These are phyloP conservation scores for Chlamydomonas sp. DNA, from an alignment of 139 green algal species.

Conservation along the genomic window DNA sequence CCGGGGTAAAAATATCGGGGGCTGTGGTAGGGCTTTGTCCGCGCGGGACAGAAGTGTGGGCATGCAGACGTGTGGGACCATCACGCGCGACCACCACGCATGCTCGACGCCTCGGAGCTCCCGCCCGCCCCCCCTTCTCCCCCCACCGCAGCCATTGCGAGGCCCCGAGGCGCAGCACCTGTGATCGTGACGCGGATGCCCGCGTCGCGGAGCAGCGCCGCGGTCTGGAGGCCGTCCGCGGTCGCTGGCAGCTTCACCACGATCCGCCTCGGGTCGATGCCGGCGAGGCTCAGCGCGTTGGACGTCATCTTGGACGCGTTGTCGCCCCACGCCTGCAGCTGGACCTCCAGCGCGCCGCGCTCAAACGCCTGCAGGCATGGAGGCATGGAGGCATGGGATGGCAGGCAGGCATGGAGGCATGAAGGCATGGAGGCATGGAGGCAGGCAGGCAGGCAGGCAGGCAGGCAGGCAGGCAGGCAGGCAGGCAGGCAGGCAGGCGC, in stretches of 20 bases:
- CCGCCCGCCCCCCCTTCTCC: too few relatives aligned
- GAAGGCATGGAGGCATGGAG: neutral
- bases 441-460: too few relatives aligned
- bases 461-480: too few relatives aligned
- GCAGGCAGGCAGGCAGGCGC: too few relatives aligned
- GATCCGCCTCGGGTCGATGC: slow-evolving; percentile 29
- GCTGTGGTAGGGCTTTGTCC: too few relatives aligned
- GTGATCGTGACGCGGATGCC: slow-evolving; percentile 62
- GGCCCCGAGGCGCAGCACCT: too few relatives aligned
- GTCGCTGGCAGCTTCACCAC: slow-evolving; percentile 72
- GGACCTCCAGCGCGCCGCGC: slow-evolving; percentile 49
- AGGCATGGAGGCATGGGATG: neutral
- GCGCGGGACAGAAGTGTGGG: too few relatives aligned
- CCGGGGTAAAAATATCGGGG: too few relatives aligned
- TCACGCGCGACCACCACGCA: too few relatives aligned
- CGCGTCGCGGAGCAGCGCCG: slow-evolving; percentile 39
- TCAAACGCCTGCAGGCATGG: slow-evolving; percentile 17
- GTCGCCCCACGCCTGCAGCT: slow-evolving; percentile 70
- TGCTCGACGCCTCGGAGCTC: too few relatives aligned
- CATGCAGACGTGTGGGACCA: too few relatives aligned
- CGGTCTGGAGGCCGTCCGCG: slow-evolving; percentile 51
- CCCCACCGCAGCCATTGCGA: too few relatives aligned
- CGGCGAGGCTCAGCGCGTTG: slow-evolving; percentile 41
- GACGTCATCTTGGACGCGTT: slow-evolving; percentile 39
- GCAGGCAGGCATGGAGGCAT: neutral